These are phyloP conservation scores for Nannochloropsis oceanica DNA, from an alignment of 108 stramenopile genomes.

Conservation along the genomic window DNA sequence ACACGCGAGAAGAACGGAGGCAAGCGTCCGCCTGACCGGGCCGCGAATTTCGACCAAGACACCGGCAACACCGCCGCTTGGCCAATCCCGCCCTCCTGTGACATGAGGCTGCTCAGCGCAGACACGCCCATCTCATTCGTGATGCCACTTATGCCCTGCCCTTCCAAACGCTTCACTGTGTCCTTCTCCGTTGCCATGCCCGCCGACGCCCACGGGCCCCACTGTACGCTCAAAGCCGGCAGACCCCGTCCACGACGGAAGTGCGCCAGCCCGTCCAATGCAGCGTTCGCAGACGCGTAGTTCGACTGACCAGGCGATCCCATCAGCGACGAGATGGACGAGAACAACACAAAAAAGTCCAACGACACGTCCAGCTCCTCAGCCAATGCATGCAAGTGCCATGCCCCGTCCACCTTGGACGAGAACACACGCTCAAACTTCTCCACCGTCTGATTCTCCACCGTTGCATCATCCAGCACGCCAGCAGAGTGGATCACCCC, in stretches of 20 bases:
- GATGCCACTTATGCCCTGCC: background rate
- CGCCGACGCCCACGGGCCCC: conserved; percentile 8
- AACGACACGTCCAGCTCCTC: background rate
- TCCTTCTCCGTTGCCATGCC: background rate
- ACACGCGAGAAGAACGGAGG: background rate
- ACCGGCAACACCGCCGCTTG: background rate
- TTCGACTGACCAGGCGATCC: conserved; percentile 4
- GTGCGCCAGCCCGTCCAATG: conserved; percentile 10
- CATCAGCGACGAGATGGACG: conserved; percentile 1
- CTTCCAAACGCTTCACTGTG: background rate
- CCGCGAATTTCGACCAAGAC: background rate
- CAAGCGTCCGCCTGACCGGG: background rate
- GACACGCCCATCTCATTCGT: background rate
- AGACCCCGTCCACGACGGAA: background rate
- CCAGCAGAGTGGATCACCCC: conserved; percentile 14
- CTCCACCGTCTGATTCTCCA: background rate
- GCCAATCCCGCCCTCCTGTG: background rate
- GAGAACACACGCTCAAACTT: background rate
- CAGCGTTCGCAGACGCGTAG: conserved; percentile 12
- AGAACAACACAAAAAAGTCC: conserved; percentile 11
- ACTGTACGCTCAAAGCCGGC: conserved; percentile 10
- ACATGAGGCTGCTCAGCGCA: background rate
- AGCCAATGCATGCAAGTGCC: background rate
- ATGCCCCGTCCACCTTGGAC: background rate
- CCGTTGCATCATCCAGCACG: background rate